Percentiles rank a stretch among this genome's conserved stretches.
Conservation (phyloP, 371 early-diverging fungal genomes). For the Mucor lusitanicus region DNA sequence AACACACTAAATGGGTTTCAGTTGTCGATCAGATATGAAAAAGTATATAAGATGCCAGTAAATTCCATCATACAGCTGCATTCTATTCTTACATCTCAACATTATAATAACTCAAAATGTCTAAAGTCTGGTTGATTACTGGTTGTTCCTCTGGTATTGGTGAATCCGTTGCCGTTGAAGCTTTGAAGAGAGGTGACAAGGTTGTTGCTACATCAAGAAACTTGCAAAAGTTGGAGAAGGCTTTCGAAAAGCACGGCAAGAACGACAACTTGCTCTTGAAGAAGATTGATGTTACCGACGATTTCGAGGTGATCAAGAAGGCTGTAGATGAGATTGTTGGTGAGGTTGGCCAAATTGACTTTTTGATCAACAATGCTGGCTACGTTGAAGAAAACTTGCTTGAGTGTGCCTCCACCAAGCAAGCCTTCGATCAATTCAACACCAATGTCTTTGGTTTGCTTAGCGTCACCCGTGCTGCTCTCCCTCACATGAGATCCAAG, state of each 20-base stretch:
- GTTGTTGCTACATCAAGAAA: not conserved
- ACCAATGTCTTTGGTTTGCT: not conserved
- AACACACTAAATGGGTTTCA: too few species aligned
- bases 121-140: not conserved
- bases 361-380: not conserved
- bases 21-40: too few species aligned
- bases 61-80: too few species aligned
- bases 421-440: not conserved
- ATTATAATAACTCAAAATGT: not conserved
- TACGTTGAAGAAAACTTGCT: not conserved
- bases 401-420: not conserved
- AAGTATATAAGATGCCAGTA: too few species aligned
- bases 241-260: not conserved
- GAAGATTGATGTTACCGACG: not conserved
- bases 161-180: not conserved
- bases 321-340: not conserved
- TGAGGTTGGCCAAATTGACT: not conserved
- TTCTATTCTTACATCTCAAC: too few species aligned
- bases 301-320: not conserved
- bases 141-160: not conserved
- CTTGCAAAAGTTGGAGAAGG: not conserved
- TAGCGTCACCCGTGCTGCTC: not conserved
- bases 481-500: not conserved
- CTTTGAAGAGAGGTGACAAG: not conserved
- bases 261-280: not conserved